Evolutionary conservation across 2,329 filamentous ascomycete genomes (phyloP).

Genomic region (Penicillium sp.): DNA sequence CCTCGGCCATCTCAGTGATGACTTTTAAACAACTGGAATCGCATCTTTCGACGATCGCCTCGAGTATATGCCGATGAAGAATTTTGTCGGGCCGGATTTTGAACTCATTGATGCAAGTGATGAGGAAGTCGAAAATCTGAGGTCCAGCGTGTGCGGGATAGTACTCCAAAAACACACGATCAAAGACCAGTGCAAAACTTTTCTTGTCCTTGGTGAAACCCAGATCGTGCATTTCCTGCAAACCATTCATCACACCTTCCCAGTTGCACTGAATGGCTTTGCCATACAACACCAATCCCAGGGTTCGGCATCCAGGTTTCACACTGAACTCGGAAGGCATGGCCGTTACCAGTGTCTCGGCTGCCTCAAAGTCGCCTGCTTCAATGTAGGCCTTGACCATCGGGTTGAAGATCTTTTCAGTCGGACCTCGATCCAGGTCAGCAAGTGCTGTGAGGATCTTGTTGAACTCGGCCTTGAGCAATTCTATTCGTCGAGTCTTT

Average conservation of each 20-base stretch:
- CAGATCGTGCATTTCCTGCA: constrained; percentile 40
- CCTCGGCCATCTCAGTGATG: constrained; percentile 32
- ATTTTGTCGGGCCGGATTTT: constrained; percentile 40
- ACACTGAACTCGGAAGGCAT: constrained; percentile 36
- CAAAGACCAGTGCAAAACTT: constrained; percentile 38
- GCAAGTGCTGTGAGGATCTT: constrained; percentile 31
- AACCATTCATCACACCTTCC: constrained; percentile 40
- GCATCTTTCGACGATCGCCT: constrained; percentile 44
- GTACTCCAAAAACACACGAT: constrained; percentile 45
- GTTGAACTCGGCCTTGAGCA: constrained; percentile 37
- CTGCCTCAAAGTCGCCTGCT: constrained; percentile 37
- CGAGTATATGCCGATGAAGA: constrained; percentile 43
- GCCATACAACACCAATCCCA: constrained; percentile 40
- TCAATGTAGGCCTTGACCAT: constrained; percentile 44
- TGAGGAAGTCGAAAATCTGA: constrained; percentile 40
- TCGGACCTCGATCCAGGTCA: constrained; percentile 34
- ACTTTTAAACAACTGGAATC: constrained; percentile 33
- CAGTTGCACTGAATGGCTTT: constrained; percentile 43
- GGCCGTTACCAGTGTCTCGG: constrained; percentile 36
- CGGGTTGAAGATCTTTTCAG: constrained; percentile 43
- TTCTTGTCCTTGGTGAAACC: constrained; percentile 30
- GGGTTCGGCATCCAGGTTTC: constrained; percentile 35
- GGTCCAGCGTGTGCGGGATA: constrained; percentile 39
- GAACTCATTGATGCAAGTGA: constrained; percentile 38
- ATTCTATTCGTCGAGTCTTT: constrained; percentile 40